Conservation (phyloP, 2,329 filamentous ascomycete genomes). For the Fusarium concolor region DNA sequence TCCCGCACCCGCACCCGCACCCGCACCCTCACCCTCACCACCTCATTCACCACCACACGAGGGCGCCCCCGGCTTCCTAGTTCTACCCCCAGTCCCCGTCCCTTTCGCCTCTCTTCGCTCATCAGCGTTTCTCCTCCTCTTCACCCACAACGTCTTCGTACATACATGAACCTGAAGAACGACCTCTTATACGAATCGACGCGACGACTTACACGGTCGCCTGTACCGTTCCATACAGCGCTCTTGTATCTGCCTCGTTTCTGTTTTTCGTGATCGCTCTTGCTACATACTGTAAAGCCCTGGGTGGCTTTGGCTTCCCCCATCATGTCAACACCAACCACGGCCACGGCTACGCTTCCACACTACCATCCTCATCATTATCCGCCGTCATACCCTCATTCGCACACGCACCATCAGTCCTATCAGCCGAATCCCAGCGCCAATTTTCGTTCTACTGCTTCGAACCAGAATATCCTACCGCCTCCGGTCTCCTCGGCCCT, state of each 20-base stretch:
- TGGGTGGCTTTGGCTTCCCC: slow-evolving; percentile 43
- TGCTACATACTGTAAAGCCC: slow-evolving; percentile 28
- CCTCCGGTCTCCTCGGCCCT: slow-evolving; percentile 47
- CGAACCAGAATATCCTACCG: slow-evolving; percentile 45
- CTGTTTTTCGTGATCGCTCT: slow-evolving; percentile 22
- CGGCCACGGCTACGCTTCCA: slow-evolving; percentile 78
- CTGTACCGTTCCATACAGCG: slow-evolving; percentile 39
- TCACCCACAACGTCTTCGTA: slow-evolving; percentile 26
- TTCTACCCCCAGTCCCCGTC: slow-evolving; percentile 33
- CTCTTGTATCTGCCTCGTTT: slow-evolving; percentile 14
- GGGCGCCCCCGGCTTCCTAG: slow-evolving; percentile 32
- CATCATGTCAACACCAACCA: slow-evolving; percentile 84
- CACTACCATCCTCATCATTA: slow-evolving; percentile 75
- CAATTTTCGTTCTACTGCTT: slow-evolving; percentile 48
- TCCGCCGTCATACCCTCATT: slow-evolving; percentile 64
- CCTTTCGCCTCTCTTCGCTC: slow-evolving; percentile 40
- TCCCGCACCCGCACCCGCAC: slow-evolving; percentile 1
- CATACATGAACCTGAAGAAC: slow-evolving; percentile 21
- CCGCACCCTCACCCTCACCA: slow-evolving; percentile 30
- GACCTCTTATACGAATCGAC: slow-evolving; percentile 33
- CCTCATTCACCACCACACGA: slow-evolving; percentile 36
- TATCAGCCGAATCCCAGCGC: slow-evolving; percentile 46
- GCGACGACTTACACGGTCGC: slow-evolving; percentile 27
- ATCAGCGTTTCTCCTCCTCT: slow-evolving; percentile 36
- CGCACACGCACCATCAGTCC: slow-evolving; percentile 49